phyloP scores from a whole-genome alignment of 1,284 basidiomycete genomes.

The Cutaneotrichosporon cavernicola region DNA sequence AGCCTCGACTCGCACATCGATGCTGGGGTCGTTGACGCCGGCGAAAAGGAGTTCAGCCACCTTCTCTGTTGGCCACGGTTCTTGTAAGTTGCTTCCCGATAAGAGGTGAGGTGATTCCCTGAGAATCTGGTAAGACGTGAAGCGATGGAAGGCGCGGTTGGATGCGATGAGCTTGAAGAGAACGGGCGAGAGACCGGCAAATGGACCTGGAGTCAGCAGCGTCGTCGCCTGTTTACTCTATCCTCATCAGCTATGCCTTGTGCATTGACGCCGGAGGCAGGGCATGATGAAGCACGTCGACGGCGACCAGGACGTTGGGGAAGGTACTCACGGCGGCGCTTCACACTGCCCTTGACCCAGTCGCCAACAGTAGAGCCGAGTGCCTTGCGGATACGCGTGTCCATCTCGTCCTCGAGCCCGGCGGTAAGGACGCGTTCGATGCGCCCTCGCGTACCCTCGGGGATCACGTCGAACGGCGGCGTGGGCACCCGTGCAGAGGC shows the following conservation, averaged over 20 bases:
- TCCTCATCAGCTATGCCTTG: not conserved
- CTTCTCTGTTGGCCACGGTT: conserved; percentile 29
- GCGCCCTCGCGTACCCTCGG: conserved; percentile 34
- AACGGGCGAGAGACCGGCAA: conserved; percentile 35
- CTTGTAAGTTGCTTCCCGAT: conserved; percentile 30
- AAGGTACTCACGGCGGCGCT: conserved; percentile 37
- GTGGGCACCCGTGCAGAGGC: conserved; percentile 27
- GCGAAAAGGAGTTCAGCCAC: conserved; percentile 40
- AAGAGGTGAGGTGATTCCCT: conserved; percentile 39
- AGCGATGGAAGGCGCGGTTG: conserved; percentile 42
- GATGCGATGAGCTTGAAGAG: conserved; percentile 40
- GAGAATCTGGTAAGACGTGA: conserved; percentile 46
- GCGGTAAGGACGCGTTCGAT: conserved; percentile 46
- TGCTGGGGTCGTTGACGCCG: conserved; percentile 42
- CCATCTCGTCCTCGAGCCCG: conserved; percentile 48
- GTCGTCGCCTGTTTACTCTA: not conserved
- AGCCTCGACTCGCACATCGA: conserved; percentile 46
- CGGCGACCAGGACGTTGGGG: not conserved
- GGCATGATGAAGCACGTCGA: too few relatives aligned
- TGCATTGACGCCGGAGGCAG: not conserved
- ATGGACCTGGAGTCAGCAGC: conserved; percentile 32
- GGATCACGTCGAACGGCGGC: conserved; percentile 44
- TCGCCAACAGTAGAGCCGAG: conserved; percentile 41
- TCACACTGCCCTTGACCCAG: conserved; percentile 43
- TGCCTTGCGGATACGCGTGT: conserved; percentile 43